Percentiles rank a stretch among this genome's conserved stretches.
phyloP scores from a whole-genome alignment of 768 basidiomycete species.

The Aureoboletus auriporus region DNA sequence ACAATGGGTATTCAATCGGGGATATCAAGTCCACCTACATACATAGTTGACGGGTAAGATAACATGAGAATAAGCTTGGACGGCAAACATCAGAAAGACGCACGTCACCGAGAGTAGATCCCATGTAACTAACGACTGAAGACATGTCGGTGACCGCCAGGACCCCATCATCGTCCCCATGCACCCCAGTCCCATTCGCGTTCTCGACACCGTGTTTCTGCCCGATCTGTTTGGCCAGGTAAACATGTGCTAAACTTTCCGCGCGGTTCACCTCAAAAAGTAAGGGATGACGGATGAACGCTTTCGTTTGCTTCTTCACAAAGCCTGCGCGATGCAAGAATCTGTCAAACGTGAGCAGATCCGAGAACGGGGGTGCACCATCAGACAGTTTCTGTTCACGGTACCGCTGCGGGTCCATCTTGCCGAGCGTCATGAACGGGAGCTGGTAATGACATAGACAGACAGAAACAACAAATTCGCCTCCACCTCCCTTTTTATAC shows the following conservation, averaged over 20 bases:
- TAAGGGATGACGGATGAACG: slow-evolving; percentile 40
- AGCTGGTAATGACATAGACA: slow-evolving; percentile 41
- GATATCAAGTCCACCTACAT: slow-evolving; percentile 34
- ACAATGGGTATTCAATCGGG: slow-evolving; percentile 35
- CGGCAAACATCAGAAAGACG: not conserved
- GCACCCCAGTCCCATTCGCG: too few species aligned
- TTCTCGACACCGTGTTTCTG: too few species aligned
- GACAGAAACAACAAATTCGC: slow-evolving; percentile 41
- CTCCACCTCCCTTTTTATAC: slow-evolving; percentile 41
- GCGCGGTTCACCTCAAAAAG: slow-evolving; percentile 38
- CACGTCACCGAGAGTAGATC: slow-evolving; percentile 30
- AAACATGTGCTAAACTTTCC: slow-evolving; percentile 1
- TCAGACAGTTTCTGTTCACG: not conserved
- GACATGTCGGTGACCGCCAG: slow-evolving; percentile 5
- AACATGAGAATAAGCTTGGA: not conserved
- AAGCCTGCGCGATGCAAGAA: slow-evolving; percentile 41
- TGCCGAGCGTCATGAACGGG: slow-evolving; percentile 45
- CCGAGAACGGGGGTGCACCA: slow-evolving; percentile 36
- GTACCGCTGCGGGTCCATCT: not conserved
- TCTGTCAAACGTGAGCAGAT: slow-evolving; percentile 41
- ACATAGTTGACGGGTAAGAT: too few species aligned
- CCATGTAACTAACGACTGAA: slow-evolving; percentile 8
- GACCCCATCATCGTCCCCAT: not conserved
- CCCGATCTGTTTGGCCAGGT: too few species aligned
- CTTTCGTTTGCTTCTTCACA: slow-evolving; percentile 34